A percentile compares a stretch with the other conserved stretches of the same genome.
These are phyloP conservation scores for Suillus spraguei DNA, from an alignment of 768 basidiomycete genomes.

Conservation along the genomic window DNA sequence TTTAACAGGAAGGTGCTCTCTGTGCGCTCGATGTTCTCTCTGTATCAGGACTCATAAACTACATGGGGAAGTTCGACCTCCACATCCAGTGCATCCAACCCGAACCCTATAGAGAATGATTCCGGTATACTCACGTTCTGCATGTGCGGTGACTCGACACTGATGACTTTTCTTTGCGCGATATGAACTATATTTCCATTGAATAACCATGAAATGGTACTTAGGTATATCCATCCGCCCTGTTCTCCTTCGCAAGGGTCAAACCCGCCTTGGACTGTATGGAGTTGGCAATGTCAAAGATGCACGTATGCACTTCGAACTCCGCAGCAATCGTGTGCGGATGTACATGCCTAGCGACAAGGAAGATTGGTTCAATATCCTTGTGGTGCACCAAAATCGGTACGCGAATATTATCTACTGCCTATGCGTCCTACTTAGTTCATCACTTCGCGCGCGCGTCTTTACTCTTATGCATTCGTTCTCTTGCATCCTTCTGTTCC, in stretches of 20 bases:
- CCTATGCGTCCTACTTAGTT: neutral
- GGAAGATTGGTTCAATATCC: slow-evolving; percentile 92
- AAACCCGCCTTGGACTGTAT: slow-evolving; percentile 86
- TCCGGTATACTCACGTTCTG: neutral
- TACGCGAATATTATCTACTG: slow-evolving; percentile 28
- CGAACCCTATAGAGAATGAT: slow-evolving; percentile 22
- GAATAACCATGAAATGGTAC: slow-evolving; percentile 41
- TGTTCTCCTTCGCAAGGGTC: slow-evolving; percentile 88
- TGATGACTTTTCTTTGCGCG: neutral
- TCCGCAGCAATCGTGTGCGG: slow-evolving; percentile 88
- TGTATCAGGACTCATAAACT: slow-evolving; percentile 91
- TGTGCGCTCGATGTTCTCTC: slow-evolving; percentile 95
- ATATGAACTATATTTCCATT: neutral
- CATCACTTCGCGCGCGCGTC: too few relatives aligned
- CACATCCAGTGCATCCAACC: slow-evolving; percentile 57
- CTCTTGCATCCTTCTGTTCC: neutral
- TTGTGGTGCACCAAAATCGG: slow-evolving; percentile 97
- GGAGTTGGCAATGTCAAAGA: slow-evolving; percentile 98
- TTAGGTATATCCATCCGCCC: slow-evolving; percentile 87
- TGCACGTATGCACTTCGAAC: slow-evolving; percentile 94
- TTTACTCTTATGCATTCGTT: neutral
- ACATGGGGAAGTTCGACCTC: slow-evolving; percentile 96
- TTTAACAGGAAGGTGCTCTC: slow-evolving; percentile 85
- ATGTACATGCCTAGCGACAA: slow-evolving; percentile 97
- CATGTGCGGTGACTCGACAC: neutral